A percentile compares a stretch with the other conserved stretches of the same genome.
Evolutionary conservation across 495 filamentous ascomycete species (phyloP).

Genomic region (Penicillium taxi): DNA sequence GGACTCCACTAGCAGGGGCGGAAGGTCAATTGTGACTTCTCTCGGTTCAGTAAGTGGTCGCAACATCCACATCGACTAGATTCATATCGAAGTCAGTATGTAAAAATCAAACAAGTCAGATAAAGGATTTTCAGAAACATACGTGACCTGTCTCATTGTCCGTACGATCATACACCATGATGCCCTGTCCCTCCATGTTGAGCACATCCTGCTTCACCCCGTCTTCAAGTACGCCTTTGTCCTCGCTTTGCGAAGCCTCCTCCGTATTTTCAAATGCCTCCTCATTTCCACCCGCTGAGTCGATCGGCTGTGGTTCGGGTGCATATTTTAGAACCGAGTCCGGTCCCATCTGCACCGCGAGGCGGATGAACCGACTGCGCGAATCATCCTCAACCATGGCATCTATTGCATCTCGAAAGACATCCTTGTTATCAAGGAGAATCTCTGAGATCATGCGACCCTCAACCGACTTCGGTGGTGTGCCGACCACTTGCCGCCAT

Average conservation of each 20-base stretch:
- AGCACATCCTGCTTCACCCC: conserved; percentile 48
- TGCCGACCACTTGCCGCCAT: conserved; percentile 92
- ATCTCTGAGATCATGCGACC: conserved; percentile 74
- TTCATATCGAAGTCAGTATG: background rate
- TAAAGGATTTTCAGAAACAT: conserved; percentile 29
- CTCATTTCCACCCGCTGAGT: conserved; percentile 8
- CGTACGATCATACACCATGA: conserved; percentile 90
- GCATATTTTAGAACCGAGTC: conserved; percentile 56
- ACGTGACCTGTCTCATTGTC: conserved; percentile 83
- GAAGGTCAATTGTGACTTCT: conserved; percentile 92
- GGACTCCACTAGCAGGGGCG: conserved; percentile 82
- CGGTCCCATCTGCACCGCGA: conserved; percentile 67
- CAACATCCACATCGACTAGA: conserved; percentile 98
- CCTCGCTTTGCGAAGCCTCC: conserved; percentile 26
- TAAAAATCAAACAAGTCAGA: no score
- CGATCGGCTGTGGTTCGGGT: conserved; percentile 31
- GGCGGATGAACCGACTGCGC: conserved; percentile 83
- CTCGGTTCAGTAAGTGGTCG: conserved; percentile 81
- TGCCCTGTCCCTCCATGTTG: conserved; percentile 88
- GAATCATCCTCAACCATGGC: conserved; percentile 90
- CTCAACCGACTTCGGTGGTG: conserved; percentile 59
- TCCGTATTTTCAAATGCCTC: conserved; percentile 8
- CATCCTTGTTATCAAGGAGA: conserved; percentile 65
- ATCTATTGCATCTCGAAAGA: conserved; percentile 75
- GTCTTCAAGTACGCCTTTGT: conserved; percentile 34